phyloP scores from a whole-genome alignment of 495 filamentous ascomycete species.

The Penicillium canescens region DNA sequence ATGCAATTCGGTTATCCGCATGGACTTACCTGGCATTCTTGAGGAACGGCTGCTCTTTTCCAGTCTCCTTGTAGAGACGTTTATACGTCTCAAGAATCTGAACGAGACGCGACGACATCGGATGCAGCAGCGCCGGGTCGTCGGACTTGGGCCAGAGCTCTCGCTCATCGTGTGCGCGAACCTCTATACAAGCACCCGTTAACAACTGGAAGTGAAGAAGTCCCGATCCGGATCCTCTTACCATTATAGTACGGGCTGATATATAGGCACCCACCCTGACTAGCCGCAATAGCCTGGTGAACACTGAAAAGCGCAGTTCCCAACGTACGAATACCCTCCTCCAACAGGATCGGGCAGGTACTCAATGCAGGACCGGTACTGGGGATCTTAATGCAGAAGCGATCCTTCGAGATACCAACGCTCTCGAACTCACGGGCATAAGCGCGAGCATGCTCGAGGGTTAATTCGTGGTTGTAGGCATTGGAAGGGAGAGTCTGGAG shows the following conservation, averaged over 20 bases:
- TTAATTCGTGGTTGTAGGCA: slow-evolving; percentile 33
- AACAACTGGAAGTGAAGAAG: background rate
- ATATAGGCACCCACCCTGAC: slow-evolving; percentile 52
- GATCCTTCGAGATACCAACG: slow-evolving; percentile 39
- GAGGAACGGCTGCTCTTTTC: slow-evolving; percentile 41
- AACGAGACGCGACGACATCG: slow-evolving; percentile 37
- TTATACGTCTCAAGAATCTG: slow-evolving; percentile 38
- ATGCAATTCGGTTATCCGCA: too few species aligned
- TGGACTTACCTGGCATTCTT: slow-evolving; percentile 37
- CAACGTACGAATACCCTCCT: slow-evolving; percentile 50
- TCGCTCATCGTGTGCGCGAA: slow-evolving; percentile 27
- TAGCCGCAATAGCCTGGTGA: slow-evolving; percentile 56
- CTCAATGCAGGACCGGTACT: slow-evolving; percentile 58
- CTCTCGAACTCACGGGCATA: slow-evolving; percentile 41
- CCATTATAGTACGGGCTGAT: slow-evolving; percentile 56
- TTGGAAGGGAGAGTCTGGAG: slow-evolving; percentile 38
- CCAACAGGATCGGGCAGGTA: slow-evolving; percentile 51
- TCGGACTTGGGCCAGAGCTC: slow-evolving; percentile 29
- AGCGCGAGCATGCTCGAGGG: slow-evolving; percentile 36
- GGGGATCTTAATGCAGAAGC: slow-evolving; percentile 61
- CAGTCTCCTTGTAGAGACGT: slow-evolving; percentile 41
- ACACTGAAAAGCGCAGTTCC: slow-evolving; percentile 59
- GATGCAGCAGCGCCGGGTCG: slow-evolving; percentile 38
- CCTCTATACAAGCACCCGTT: slow-evolving; percentile 5
- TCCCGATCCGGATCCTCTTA: background rate